Percentiles rank a stretch among this genome's conserved stretches.
Evolutionary conservation across 768 basidiomycete species (phyloP).

Genomic region (Suillus plorans): DNA sequence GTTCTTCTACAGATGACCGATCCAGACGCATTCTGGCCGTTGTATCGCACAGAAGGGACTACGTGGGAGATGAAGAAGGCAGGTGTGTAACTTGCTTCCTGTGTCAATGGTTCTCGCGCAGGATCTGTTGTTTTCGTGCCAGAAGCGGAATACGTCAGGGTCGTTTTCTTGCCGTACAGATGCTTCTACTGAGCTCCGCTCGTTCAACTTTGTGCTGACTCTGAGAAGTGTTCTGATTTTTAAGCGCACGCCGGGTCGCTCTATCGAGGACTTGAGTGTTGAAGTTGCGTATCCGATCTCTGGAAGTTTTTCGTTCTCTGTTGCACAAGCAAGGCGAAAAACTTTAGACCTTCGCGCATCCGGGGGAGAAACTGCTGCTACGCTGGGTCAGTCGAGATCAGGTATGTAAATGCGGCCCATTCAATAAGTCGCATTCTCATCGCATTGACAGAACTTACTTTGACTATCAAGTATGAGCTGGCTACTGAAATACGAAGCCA

Average conservation of each 20-base stretch:
- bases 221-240: slow-evolving; percentile 15
- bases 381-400: slow-evolving; percentile 36
- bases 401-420: slow-evolving; percentile 33
- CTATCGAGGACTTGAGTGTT: slow-evolving; percentile 4
- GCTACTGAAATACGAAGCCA: slow-evolving; percentile 42
- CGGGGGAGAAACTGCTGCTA: slow-evolving; percentile 13
- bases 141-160: neutral
- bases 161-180: neutral
- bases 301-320: slow-evolving; percentile 49
- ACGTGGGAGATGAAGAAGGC: slow-evolving; percentile 49
- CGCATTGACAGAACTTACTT: slow-evolving; percentile 43
- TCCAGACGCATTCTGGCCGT: slow-evolving; percentile 38
- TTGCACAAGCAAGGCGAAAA: slow-evolving; percentile 51
- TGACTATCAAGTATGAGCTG: slow-evolving; percentile 43
- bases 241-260: slow-evolving; percentile 11
- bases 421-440: slow-evolving; percentile 4
- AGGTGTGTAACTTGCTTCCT: slow-evolving; percentile 37
- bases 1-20: neutral
- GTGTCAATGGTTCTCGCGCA: slow-evolving; percentile 7
- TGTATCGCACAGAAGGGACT: slow-evolving; percentile 46
- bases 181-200: neutral
- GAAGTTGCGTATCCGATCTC: slow-evolving; percentile 47
- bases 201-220: neutral
- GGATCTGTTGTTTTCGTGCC: neutral
- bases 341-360: slow-evolving; percentile 35